phyloP scores from a whole-genome alignment of 805 yeast genomes.

The Lachancea meyersii region DNA sequence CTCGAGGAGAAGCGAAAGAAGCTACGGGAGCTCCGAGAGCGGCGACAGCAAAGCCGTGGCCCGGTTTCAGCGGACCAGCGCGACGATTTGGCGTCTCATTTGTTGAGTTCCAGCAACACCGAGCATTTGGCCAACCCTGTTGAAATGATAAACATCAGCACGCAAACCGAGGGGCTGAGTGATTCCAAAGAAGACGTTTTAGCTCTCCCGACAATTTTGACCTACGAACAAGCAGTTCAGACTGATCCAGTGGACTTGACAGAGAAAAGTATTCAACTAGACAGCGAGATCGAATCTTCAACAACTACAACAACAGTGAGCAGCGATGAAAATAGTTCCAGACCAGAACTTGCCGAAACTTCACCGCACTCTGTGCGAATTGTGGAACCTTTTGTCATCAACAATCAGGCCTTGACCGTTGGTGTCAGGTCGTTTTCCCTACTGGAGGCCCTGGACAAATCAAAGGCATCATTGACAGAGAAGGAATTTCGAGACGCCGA shows the following conservation, averaged over 20 bases:
- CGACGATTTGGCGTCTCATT: constrained; percentile 10
- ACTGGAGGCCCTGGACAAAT: constrained; percentile 12
- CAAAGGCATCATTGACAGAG: constrained; percentile 1
- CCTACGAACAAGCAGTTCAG: constrained; percentile 25
- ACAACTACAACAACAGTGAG: no score
- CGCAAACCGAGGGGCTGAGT: constrained; percentile 20
- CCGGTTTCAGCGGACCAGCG: constrained; percentile 1
- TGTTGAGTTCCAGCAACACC: constrained; percentile 7
- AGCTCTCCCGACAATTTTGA: constrained; percentile 11
- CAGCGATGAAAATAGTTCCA: no score
- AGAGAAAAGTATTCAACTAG: not conserved
- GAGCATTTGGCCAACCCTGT: not conserved
- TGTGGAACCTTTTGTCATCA: constrained; percentile 10
- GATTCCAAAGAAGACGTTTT: not conserved
- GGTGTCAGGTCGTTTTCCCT: constrained; percentile 13
- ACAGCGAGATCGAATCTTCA: not conserved
- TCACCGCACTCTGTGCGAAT: not conserved
- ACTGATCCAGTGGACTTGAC: constrained; percentile 13
- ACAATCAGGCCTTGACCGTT: constrained; percentile 12
- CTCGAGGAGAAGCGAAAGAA: constrained; percentile 49
- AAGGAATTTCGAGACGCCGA: not conserved
- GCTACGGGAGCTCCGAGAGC: constrained; percentile 46
- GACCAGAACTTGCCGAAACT: no score
- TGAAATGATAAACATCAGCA: constrained; percentile 14
- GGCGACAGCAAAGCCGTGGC: constrained; percentile 34